These are phyloP conservation scores for Phytopythium kandeliae DNA, from an alignment of 352 stramenopile genomes.

Conservation along the genomic window DNA sequence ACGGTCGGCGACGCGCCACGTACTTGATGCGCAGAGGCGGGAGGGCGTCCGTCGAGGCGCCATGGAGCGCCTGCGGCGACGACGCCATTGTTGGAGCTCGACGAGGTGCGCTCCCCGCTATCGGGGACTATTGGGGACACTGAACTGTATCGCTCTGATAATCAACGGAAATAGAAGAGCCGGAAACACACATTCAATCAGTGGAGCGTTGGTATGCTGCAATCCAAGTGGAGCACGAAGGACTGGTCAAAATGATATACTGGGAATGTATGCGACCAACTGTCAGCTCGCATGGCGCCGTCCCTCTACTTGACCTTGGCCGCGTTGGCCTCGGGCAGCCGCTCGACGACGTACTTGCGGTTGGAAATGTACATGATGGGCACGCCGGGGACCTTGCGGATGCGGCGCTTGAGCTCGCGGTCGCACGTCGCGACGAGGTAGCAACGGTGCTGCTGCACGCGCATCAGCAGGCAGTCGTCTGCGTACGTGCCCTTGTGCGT, in stretches of 20 bases:
- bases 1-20: constrained; percentile 5
- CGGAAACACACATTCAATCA: no score
- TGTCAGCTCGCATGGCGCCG: no score
- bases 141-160: no score
- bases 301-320: constrained; percentile 80
- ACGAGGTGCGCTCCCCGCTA: no score
- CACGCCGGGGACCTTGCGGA: constrained; percentile 99
- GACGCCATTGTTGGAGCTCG: constrained; percentile 1
- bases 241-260: no score
- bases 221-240: no score
- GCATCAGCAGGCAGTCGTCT: constrained; percentile 97
- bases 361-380: constrained; percentile 99
- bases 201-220: no score
- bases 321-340: constrained; percentile 96
- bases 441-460: constrained; percentile 93
- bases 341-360: constrained; percentile 99
- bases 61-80: constrained; percentile 7
- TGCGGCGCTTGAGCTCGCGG: constrained; percentile 97
- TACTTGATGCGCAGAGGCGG: constrained; percentile 66
- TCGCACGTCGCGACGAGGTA: constrained; percentile 99
- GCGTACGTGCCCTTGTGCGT: constrained; percentile 99
- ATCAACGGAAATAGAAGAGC: no score
- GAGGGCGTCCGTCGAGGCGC: constrained; percentile 7
- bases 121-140: no score
- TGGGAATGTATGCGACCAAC: no score